Percentiles rank a stretch among this genome's conserved stretches.
Evolutionary conservation across 2,329 filamentous ascomycete species (phyloP).

Genomic region (Talaromyces sp.): DNA sequence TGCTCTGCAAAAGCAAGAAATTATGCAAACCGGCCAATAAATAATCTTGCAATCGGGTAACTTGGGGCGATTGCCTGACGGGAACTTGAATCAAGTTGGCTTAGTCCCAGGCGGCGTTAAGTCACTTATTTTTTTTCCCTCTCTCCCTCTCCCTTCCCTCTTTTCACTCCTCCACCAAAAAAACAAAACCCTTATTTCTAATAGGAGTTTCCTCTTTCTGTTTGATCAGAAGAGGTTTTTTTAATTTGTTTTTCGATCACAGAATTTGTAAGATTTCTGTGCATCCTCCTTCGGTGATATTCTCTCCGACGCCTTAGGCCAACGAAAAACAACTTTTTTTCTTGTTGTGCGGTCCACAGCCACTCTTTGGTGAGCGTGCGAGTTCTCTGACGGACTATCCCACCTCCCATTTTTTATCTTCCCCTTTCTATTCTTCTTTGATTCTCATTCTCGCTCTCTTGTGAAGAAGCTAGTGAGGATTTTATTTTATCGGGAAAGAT

Average conservation of each 20-base stretch:
- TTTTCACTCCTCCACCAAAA: neutral
- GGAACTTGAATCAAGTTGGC: constrained; percentile 1
- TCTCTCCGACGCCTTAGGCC: neutral
- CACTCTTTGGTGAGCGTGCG: constrained; percentile 5
- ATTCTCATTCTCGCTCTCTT: constrained; percentile 1
- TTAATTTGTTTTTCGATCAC: neutral
- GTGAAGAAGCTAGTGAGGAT: neutral
- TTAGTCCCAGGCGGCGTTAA: neutral
- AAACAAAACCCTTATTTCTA: constrained; percentile 3
- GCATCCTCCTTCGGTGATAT: neutral
- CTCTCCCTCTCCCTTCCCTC: neutral
- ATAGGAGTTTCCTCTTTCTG: constrained; percentile 13
- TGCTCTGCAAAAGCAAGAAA: neutral
- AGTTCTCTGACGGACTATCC: neutral
- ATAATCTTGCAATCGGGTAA: too few relatives aligned
- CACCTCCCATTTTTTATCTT: neutral
- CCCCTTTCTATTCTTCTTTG: neutral
- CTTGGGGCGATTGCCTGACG: neutral
- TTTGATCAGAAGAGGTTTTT: constrained; percentile 13
- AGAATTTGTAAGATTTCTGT: constrained; percentile 1
- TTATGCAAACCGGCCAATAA: neutral
- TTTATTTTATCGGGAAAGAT: neutral
- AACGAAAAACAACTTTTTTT: constrained; percentile 4
- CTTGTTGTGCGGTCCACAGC: constrained; percentile 5
- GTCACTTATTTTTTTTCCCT: constrained; percentile 6